Conservation (phyloP, 768 basidiomycete genomes). For the Termitomyces eurrhizus region DNA sequence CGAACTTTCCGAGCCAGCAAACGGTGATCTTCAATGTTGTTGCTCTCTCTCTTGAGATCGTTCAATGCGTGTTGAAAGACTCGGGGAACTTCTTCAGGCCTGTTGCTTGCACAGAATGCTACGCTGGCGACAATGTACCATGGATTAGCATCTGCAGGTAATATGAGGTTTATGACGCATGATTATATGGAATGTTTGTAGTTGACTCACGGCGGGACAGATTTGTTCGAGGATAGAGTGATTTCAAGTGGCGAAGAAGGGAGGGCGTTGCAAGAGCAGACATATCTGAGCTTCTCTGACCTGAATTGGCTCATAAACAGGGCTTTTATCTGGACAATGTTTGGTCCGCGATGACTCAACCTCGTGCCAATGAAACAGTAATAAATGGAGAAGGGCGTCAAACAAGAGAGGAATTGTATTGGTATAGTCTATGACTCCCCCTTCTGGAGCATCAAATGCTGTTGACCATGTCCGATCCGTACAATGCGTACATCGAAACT, state of each 20-base stretch:
- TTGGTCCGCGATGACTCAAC: not conserved
- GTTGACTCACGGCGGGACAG: slow-evolving; percentile 13
- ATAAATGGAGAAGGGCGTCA: not conserved
- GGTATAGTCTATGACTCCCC: not conserved
- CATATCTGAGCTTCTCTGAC: not conserved
- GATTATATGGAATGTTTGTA: too few relatives aligned
- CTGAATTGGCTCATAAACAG: not conserved
- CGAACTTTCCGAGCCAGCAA: slow-evolving; percentile 51
- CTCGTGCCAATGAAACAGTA: not conserved
- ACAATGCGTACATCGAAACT: not conserved
- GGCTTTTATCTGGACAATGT: not conserved
- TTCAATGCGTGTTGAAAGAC: slow-evolving; percentile 49
- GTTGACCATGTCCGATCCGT: not conserved
- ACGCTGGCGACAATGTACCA: slow-evolving; percentile 61
- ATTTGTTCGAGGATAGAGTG: slow-evolving; percentile 36
- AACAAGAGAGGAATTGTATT: not conserved
- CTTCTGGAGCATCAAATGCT: not conserved
- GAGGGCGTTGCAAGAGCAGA: slow-evolving; percentile 31
- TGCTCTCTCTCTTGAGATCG: slow-evolving; percentile 33
- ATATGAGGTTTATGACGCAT: not conserved
- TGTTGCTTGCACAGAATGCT: slow-evolving; percentile 54
- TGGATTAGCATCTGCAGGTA: slow-evolving; percentile 30
- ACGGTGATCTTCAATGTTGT: slow-evolving; percentile 31
- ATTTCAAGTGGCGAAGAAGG: slow-evolving; percentile 41
- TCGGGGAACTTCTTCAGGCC: slow-evolving; percentile 51